Percentiles rank a stretch among this genome's conserved stretches.
These are phyloP conservation scores for Talaromyces sp. DNA, from an alignment of 2,329 filamentous ascomycete genomes.

Conservation along the genomic window DNA sequence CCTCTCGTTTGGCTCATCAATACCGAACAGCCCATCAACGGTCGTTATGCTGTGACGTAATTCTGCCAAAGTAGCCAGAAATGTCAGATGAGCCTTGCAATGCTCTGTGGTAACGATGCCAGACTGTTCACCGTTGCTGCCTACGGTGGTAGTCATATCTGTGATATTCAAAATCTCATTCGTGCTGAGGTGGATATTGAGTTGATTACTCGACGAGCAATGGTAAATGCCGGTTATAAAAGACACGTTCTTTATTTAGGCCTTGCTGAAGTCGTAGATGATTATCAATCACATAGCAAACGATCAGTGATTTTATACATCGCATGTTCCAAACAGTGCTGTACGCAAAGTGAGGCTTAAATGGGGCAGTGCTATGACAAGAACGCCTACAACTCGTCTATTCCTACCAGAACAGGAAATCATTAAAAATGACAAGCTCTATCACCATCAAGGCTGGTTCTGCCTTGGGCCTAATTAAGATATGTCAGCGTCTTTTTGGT, in stretches of 20 bases:
- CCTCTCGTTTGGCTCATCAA: neutral
- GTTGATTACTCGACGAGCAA: too few relatives aligned
- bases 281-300: neutral
- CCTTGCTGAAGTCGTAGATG: too few relatives aligned
- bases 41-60: conserved; percentile 33
- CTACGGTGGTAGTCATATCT: too few relatives aligned
- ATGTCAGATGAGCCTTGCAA: neutral
- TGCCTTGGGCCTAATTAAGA: neutral
- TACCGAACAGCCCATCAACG: conserved; percentile 61
- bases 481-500: neutral
- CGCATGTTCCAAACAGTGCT: neutral
- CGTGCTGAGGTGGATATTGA: too few relatives aligned
- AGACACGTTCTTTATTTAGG: too few relatives aligned
- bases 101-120: too few relatives aligned
- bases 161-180: too few relatives aligned
- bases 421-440: neutral
- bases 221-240: too few relatives aligned
- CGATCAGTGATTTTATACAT: neutral
- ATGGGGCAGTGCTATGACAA: neutral
- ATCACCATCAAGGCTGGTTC: neutral
- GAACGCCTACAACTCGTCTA: neutral
- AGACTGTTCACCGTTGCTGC: too few relatives aligned
- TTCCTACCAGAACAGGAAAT: neutral
- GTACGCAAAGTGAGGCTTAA: neutral
- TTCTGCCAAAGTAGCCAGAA: neutral